A percentile compares a stretch with the other conserved stretches of the same genome.
These are phyloP conservation scores for Schizopora paradoxa DNA, from an alignment of 1,284 basidiomycete genomes.

Conservation along the genomic window DNA sequence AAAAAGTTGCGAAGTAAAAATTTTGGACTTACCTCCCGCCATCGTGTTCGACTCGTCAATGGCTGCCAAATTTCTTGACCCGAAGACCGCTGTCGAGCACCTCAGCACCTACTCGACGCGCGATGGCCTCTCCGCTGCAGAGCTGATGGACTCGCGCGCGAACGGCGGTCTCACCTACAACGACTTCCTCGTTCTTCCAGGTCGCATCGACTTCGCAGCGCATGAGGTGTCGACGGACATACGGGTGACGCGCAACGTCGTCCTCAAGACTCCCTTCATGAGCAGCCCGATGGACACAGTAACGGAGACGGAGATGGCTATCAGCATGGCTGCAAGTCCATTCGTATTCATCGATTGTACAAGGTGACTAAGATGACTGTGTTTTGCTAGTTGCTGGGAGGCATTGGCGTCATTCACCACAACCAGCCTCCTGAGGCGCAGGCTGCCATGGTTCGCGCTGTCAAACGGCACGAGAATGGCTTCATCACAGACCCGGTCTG, in stretches of 20 bases:
- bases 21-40: constrained; percentile 10
- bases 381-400: constrained; percentile 74
- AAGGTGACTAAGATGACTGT: constrained; percentile 19
- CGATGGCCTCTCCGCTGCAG: constrained; percentile 85
- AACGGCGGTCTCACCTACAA: constrained; percentile 98
- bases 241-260: constrained; percentile 86
- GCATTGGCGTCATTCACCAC: constrained; percentile 98
- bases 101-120: constrained; percentile 66
- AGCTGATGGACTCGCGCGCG: constrained; percentile 86
- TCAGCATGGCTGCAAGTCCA: constrained; percentile 78
- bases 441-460: constrained; percentile 94
- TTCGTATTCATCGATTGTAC: constrained; percentile 23
- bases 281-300: constrained; percentile 99
- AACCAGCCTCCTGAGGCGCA: constrained; percentile 88
- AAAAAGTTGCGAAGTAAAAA: constrained; percentile 47
- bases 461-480: constrained; percentile 98
- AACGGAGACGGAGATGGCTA: constrained; percentile 96
- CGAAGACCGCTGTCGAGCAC: constrained; percentile 63
- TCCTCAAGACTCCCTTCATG: constrained; percentile 93
- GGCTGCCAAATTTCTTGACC: constrained; percentile 41
- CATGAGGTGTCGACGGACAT: constrained; percentile 81
- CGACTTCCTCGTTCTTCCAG: constrained; percentile 90
- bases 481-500: constrained; percentile 96
- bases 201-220: constrained; percentile 92
- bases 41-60: background rate